These are phyloP conservation scores for Pseudogymnoascus sp. DNA, from an alignment of 2,329 filamentous ascomycete species.

Conservation along the genomic window DNA sequence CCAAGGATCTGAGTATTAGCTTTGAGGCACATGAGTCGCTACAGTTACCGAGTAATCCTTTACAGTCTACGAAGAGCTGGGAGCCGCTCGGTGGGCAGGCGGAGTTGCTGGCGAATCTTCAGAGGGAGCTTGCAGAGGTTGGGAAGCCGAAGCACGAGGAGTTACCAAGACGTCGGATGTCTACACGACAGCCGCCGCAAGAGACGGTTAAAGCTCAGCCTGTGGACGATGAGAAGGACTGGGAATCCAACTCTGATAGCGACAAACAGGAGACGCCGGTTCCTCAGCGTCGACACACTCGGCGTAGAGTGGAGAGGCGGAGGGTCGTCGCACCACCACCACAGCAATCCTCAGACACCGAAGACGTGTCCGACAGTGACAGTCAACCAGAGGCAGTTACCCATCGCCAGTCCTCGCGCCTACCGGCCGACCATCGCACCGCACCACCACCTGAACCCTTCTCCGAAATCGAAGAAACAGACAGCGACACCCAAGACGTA, in stretches of 20 bases:
- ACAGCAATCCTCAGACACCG: not conserved
- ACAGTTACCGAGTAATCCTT: slow-evolving; percentile 18
- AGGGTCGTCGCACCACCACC: not conserved
- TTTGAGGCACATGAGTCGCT: slow-evolving; percentile 48
- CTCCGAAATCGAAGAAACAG: not conserved
- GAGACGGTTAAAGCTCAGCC: not conserved
- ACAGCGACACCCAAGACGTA: not conserved
- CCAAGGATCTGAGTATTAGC: slow-evolving; percentile 42
- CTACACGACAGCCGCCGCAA: not conserved
- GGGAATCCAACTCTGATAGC: not conserved
- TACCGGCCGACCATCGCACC: not conserved
- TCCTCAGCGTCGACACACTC: not conserved
- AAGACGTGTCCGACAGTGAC: not conserved
- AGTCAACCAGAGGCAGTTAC: not conserved
- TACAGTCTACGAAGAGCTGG: slow-evolving; percentile 15
- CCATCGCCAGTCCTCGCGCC: not conserved
- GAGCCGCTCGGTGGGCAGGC: slow-evolving; percentile 25
- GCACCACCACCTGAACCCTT: not conserved
- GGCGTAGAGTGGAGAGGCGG: not conserved
- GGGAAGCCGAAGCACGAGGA: slow-evolving; percentile 18
- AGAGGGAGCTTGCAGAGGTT: slow-evolving; percentile 24
- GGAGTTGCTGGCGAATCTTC: slow-evolving; percentile 25
- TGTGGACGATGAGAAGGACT: not conserved
- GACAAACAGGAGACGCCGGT: not conserved
- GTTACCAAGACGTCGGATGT: not conserved